These are phyloP conservation scores for Daedaleopsis nitida DNA, from an alignment of 768 basidiomycete species.

Conservation along the genomic window DNA sequence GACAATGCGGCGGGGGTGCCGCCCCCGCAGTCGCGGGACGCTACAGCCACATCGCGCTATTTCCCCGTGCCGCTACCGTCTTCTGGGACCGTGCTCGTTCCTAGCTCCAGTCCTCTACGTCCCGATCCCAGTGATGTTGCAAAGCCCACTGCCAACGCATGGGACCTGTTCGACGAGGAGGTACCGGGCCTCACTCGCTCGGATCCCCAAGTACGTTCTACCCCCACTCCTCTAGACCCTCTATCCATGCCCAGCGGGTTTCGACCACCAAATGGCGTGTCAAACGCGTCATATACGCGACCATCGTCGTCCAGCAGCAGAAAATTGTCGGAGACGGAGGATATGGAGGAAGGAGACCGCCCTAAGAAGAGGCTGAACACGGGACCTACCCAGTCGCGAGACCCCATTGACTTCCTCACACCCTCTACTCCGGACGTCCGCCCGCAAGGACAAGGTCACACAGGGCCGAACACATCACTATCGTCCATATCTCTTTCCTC, in stretches of 20 bases:
- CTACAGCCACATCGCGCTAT: constrained; percentile 63
- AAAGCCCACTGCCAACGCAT: constrained; percentile 42
- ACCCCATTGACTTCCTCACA: constrained; percentile 40
- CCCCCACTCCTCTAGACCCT: constrained; percentile 44
- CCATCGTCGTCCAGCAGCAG: constrained; percentile 40
- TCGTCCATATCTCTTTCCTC: constrained; percentile 60
- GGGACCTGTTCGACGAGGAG: constrained; percentile 43
- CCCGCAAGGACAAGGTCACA: constrained; percentile 52
- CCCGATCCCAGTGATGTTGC: constrained; percentile 40
- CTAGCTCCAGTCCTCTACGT: constrained; percentile 68
- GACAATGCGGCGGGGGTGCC: constrained; percentile 33
- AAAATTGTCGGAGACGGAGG: constrained; percentile 41
- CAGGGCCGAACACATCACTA: constrained; percentile 35
- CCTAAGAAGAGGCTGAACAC: constrained; percentile 72
- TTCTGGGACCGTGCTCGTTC: constrained; percentile 66
- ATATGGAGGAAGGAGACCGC: constrained; percentile 53
- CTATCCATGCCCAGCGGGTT: constrained; percentile 64
- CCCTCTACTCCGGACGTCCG: constrained; percentile 65
- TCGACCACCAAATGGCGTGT: constrained; percentile 40
- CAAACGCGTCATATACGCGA: constrained; percentile 59
- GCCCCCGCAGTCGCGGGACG: constrained; percentile 76
- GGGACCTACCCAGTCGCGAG: constrained; percentile 40
- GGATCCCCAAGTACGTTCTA: constrained; percentile 40
- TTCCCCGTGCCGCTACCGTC: constrained; percentile 52
- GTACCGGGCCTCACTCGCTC: constrained; percentile 41